Percentiles rank a stretch among this genome's conserved stretches.
Evolutionary conservation across 164 flowering plant genomes (phyloP).

Genomic region (Magnolia officinalis): DNA sequence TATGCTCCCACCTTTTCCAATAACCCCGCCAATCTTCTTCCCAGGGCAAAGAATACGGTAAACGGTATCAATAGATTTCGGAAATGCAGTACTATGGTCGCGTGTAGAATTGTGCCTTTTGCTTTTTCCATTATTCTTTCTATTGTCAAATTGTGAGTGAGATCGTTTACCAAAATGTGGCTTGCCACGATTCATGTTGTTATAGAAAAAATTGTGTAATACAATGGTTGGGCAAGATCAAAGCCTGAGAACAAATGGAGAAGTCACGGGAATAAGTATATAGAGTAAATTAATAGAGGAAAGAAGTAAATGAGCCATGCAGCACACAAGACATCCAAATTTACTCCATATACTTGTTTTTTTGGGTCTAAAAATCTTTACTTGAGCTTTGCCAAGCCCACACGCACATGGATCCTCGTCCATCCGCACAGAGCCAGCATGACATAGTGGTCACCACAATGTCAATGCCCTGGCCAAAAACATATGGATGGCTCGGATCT

Average conservation of each 20-base stretch:
- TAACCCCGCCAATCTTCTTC: constrained; percentile 62
- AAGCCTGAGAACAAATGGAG: constrained; percentile 6
- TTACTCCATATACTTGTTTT: neutral
- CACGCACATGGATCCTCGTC: neutral
- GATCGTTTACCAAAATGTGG: constrained; percentile 30
- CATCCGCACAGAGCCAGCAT: neutral
- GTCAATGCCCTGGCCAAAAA: neutral
- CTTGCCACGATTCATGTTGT: constrained; percentile 47
- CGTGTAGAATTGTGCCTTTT: constrained; percentile 24
- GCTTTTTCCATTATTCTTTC: constrained; percentile 32
- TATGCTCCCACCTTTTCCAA: constrained; percentile 71
- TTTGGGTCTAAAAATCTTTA: neutral
- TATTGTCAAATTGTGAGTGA: constrained; percentile 39
- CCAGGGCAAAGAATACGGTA: constrained; percentile 65
- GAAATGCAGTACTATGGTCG: constrained; percentile 32
- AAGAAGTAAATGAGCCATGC: neutral
- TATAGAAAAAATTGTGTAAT: neutral
- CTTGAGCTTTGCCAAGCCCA: neutral
- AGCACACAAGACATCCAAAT: neutral
- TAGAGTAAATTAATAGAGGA: neutral
- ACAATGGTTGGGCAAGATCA: constrained; percentile 3
- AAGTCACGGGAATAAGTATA: neutral
- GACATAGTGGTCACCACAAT: neutral
- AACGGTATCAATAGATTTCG: constrained; percentile 41
- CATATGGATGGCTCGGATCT: too few relatives aligned